Percentiles rank a stretch among this genome's conserved stretches.
Conservation (phyloP, 495 filamentous ascomycete species). For the Rusavskia elegans region DNA sequence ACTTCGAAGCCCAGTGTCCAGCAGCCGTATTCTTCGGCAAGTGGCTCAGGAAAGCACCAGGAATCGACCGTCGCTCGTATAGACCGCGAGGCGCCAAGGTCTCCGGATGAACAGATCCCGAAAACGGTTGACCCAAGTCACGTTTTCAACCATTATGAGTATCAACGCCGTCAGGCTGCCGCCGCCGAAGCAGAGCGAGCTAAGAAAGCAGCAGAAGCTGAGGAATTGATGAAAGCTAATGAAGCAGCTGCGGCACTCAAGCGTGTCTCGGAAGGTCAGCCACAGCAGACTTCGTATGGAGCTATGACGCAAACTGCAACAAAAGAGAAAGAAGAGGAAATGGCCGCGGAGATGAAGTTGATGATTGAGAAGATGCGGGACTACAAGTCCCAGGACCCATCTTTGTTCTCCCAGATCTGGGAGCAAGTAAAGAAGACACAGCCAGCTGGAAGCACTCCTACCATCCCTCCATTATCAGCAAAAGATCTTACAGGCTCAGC, state of each 20-base stretch:
- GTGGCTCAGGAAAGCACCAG: too few species aligned
- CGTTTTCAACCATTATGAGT: conserved; percentile 17
- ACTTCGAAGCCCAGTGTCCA: too few species aligned
- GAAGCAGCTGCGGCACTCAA: not conserved
- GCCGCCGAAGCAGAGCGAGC: conserved; percentile 7
- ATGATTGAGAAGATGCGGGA: conserved; percentile 24
- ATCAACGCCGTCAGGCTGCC: conserved; percentile 10
- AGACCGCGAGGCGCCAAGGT: not conserved
- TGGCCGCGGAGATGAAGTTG: conserved; percentile 19
- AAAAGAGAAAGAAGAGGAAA: conserved; percentile 9
- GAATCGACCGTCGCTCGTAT: too few species aligned
- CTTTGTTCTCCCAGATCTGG: conserved; percentile 19
- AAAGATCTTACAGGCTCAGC: conserved; percentile 2
- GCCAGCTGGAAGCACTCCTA: not conserved
- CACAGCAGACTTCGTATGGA: too few species aligned
- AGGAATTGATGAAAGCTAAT: not conserved
- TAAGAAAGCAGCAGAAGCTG: conserved; percentile 1
- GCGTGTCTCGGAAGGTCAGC: not conserved
- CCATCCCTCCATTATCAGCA: not conserved
- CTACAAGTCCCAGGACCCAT: conserved; percentile 20
- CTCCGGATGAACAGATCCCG: not conserved
- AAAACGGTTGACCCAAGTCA: conserved; percentile 15
- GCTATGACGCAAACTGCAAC: too few species aligned
- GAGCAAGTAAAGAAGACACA: conserved; percentile 19
- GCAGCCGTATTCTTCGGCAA: too few species aligned